A percentile compares a stretch with the other conserved stretches of the same genome.
These are phyloP conservation scores for Cordyceps tenuipes DNA, from an alignment of 2,329 filamentous ascomycete genomes.

Conservation along the genomic window DNA sequence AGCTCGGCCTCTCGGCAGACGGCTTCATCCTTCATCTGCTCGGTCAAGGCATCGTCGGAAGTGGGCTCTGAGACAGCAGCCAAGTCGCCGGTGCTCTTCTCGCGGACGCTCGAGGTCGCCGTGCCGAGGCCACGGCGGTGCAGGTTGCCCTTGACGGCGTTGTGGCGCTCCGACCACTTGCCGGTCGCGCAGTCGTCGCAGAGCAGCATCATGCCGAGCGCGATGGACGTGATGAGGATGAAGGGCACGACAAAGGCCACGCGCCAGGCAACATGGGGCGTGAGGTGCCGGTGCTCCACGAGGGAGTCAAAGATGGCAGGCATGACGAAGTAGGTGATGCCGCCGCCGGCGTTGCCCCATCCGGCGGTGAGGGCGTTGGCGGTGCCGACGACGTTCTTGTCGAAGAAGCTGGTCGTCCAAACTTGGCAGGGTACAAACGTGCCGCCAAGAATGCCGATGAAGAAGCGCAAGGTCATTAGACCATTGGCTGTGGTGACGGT, in stretches of 20 bases:
- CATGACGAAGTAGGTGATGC: constrained; percentile 91
- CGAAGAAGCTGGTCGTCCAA: constrained; percentile 88
- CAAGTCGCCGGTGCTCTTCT: not conserved
- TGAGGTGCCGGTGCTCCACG: constrained; percentile 48
- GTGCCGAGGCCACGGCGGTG: constrained; percentile 33
- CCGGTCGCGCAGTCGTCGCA: constrained; percentile 79
- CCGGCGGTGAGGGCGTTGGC: constrained; percentile 80
- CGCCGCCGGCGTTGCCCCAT: constrained; percentile 79
- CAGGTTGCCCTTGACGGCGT: constrained; percentile 46
- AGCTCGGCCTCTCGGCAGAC: constrained; percentile 24
- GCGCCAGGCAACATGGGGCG: constrained; percentile 67
- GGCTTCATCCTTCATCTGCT: constrained; percentile 9
- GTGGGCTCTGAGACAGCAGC: constrained; percentile 19
- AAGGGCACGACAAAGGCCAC: constrained; percentile 79
- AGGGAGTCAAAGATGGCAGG: constrained; percentile 79
- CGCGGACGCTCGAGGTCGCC: not conserved
- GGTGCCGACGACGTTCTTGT: constrained; percentile 88
- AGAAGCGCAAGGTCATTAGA: constrained; percentile 66
- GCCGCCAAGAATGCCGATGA: constrained; percentile 70
- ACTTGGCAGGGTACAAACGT: constrained; percentile 86
- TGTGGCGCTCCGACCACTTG: constrained; percentile 66
- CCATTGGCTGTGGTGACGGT: constrained; percentile 56
- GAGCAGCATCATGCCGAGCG: constrained; percentile 59
- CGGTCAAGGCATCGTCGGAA: not conserved
- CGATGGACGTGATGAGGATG: constrained; percentile 60